Percentiles rank a stretch among this genome's conserved stretches.
These are phyloP conservation scores for Hypoxylon sp. DNA, from an alignment of 2,329 filamentous ascomycete genomes.

Conservation along the genomic window DNA sequence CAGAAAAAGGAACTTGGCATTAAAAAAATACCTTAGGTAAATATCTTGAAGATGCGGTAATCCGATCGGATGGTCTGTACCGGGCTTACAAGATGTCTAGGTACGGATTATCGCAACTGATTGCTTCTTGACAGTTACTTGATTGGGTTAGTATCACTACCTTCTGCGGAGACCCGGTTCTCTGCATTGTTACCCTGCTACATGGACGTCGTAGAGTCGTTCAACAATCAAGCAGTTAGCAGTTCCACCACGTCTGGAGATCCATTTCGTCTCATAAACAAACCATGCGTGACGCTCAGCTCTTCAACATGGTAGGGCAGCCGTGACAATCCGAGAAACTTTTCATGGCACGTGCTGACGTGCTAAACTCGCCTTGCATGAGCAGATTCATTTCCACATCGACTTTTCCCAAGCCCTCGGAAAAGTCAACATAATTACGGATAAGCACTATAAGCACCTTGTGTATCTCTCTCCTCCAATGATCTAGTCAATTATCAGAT, in stretches of 20 bases:
- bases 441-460: neutral
- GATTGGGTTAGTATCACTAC: neutral
- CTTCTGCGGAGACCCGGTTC: neutral
- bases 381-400: slow-evolving; percentile 12
- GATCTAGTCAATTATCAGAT: slow-evolving; percentile 12
- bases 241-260: too few species aligned
- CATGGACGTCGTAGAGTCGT: neutral
- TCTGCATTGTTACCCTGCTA: neutral
- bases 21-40: too few species aligned
- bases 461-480: neutral
- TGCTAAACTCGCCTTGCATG: slow-evolving; percentile 3
- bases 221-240: neutral
- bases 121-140: slow-evolving; percentile 4
- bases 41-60: too few species aligned
- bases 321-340: slow-evolving; percentile 4
- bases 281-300: slow-evolving; percentile 13
- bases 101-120: too few species aligned
- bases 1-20: too few species aligned
- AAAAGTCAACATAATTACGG: slow-evolving; percentile 2
- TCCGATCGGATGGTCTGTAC: too few species aligned
- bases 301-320: slow-evolving; percentile 1
- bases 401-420: slow-evolving; percentile 21
- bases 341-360: slow-evolving; percentile 24
- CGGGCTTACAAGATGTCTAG: too few species aligned
- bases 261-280: neutral